Base-by-base conservation (phyloP, 1,284 basidiomycete species). In the Boletellus deceptivus region DNA sequence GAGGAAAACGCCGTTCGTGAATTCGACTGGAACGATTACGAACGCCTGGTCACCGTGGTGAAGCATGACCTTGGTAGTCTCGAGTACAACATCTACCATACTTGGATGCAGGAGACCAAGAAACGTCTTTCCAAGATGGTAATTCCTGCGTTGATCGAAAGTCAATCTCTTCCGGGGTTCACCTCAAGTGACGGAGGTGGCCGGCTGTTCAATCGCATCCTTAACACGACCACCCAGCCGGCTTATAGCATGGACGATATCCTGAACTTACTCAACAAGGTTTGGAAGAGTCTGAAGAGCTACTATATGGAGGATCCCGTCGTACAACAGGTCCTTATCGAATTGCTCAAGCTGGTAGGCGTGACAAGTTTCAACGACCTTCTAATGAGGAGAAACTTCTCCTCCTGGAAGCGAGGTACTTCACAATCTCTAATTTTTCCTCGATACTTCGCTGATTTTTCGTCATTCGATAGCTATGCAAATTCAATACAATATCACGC, bases 41-140 rank as follows among this genome's bases (percentile, higher is more conserved):
- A 98, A 71, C 86, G 93, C 25, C 80, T 99, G 22, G 94, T 99
- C 17, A 90, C 90, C 17, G 93, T 99, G 56, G 97, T 99, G 70
- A 98, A 98, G 72, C 96, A 99, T 66, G 97, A 99, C 69, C 82
- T 99, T 41, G 97, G 99, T 73, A 95, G 91, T 59, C 77, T 99
- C 62, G 96, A 99, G 74, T 99, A 98, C 76, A 99, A 99, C 77
- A 97, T 99, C 71, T 99, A 98, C 70, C 96, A 99, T 71, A 98
- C 96, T 0, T 98, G 93, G 91, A 99, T 99, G 93, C 78, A 93
- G 55, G 97, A 99, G 74, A 93, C 94, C 40, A 99, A 99, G 84
- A 97, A 96, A 75, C 89, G 88, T 56, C 75, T 99, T 40, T 82
- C 87, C 56, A 98, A 98, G 78, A 99, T 99, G 95, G 92, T 99